Base-by-base conservation (phyloP, 768 basidiomycete species). In the Amylocystis lapponica region DNA sequence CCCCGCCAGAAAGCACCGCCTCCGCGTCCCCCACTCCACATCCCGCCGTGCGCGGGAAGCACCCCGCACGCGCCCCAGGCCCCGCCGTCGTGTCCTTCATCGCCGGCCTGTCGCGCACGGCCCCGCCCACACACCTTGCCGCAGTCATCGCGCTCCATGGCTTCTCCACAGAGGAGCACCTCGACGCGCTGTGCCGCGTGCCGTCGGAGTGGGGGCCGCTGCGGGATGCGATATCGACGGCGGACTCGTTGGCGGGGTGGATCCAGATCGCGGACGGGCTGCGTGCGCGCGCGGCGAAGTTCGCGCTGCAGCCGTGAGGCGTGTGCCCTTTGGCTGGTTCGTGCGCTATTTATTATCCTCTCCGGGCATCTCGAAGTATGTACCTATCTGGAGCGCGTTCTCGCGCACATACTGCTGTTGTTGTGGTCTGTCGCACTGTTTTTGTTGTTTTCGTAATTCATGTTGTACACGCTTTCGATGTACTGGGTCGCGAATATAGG, bases 91-190 rank as follows among this genome's bases (percentile, higher is more conserved):
- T 30, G 19, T 27, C 39, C 5, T 41, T 41, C 29, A 27, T 41
- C 16, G 21, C 10, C 4, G 20, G 39, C 16, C 22, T 41, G 14
- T 20, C 23, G 3, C 12, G 23, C 39, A 14, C 6, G 27, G 14
- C 39, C 7, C 39, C 39, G 14, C 39, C 39, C 5, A 10, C 39
- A 14, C 39, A 41, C 19, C 31, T 41, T 20, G 39, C 39, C n/a
- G 16, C 19, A 11, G 39, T 17, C 5, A 30, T 41, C 16, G 26
- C 31, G n/a, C 12, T 16, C 10, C 27, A 30, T 9, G 39, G 39
- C 17, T 41, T 19, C 27, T 19, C 20, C n/a, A 21, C 39, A 3
- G 39, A 41, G 4, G 39, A 16, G 14, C 4, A 9, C 9, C 39
- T 41, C 29, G 39, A 41, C 20, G 12, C 26, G 3, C 29, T 41